These are phyloP conservation scores for Candida insectalens DNA, from an alignment of 805 yeast genomes.

Conservation along the genomic window DNA sequence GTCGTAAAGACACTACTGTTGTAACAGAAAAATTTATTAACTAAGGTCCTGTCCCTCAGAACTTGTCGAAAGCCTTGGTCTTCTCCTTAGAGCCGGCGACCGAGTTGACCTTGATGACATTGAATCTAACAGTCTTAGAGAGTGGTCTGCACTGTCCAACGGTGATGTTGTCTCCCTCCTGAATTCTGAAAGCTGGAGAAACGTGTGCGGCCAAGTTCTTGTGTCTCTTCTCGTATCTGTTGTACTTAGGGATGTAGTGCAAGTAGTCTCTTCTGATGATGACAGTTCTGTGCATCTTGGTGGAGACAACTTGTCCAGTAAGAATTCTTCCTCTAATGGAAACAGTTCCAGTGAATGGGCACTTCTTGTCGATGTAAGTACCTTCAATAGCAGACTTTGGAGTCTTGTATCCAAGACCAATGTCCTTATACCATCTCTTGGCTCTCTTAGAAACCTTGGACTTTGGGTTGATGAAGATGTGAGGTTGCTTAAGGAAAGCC, in stretches of 20 bases:
- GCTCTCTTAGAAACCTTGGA: constrained; percentile 96
- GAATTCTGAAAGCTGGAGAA: constrained; percentile 99
- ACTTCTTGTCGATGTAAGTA: constrained; percentile 98
- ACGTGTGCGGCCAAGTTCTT: constrained; percentile 99
- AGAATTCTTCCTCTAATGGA: constrained; percentile 99
- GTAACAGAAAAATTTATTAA: too few species aligned
- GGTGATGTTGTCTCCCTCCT: constrained; percentile 97
- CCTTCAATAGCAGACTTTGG: constrained; percentile 98
- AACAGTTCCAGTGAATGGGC: constrained; percentile 96
- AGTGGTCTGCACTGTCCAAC: constrained; percentile 99
- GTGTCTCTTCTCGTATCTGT: constrained; percentile 99
- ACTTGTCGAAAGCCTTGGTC: constrained; percentile 93
- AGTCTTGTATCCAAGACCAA: constrained; percentile 99
- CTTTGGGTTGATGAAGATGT: constrained; percentile 99
- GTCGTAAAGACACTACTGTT: too few species aligned
- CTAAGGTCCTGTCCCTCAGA: constrained; percentile 43
- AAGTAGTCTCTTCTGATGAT: constrained; percentile 99
- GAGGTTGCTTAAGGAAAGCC: constrained; percentile 99
- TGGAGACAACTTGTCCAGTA: constrained; percentile 98
- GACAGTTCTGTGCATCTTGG: constrained; percentile 99
- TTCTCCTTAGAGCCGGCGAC: constrained; percentile 71
- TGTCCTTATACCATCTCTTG: constrained; percentile 99
- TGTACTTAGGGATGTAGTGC: constrained; percentile 99
- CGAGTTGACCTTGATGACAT: constrained; percentile 78
- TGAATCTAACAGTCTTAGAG: constrained; percentile 99